Evolutionary conservation across 2,329 filamentous ascomycete genomes (phyloP), one percentile per base, ranked within the genome.

Genomic region (Pezizomycotina sp.): DNA sequence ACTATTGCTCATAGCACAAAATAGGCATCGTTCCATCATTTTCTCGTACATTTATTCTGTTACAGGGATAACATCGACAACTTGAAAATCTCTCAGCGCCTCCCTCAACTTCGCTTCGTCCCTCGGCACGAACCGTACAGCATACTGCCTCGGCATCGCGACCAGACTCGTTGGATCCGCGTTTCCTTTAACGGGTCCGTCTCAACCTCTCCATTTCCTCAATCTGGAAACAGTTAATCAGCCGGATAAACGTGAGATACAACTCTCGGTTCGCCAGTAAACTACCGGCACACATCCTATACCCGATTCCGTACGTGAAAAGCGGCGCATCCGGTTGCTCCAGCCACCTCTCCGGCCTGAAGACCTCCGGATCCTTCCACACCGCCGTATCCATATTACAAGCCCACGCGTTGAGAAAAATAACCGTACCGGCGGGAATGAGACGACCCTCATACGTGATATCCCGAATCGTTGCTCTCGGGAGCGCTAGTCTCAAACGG

Each of bases 341-440:
- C 7, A 83, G 59, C 51, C 76, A 83, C 16, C 77, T 68, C 46
- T 82, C 77, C 0, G 77, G 74, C 10, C 70, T 60, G 54, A 83
- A 82, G n/a, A n/a, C n/a, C n/a, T n/a, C n/a, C n/a, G n/a, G n/a
- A n/a, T n/a, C n/a, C n/a, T n/a, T n/a, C 60, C 80, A 83, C 52
- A 80, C 76, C 0, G 58, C 55, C 4, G 65, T 62, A 51, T 83
- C 78, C 54, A 79, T 80, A 55, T 83, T 67, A 16, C 76, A 77
- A 1, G 74, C 75, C 56, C 75, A 82, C 6, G 77, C 74, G 50
- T 76, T 83, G 66, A 86, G 76, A 57, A 82, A 82, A 48, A 86
- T 81, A 2, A 74, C 80, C 1, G 76, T 83, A 1, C 77, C 76
- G 0, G 77, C 66, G 0, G n/a, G 80, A 23, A 89, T 78, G 1